A percentile compares a stretch with the other conserved stretches of the same genome.
Conservation (phyloP, 2,329 filamentous ascomycete species). For the Colletotrichum incanum region DNA sequence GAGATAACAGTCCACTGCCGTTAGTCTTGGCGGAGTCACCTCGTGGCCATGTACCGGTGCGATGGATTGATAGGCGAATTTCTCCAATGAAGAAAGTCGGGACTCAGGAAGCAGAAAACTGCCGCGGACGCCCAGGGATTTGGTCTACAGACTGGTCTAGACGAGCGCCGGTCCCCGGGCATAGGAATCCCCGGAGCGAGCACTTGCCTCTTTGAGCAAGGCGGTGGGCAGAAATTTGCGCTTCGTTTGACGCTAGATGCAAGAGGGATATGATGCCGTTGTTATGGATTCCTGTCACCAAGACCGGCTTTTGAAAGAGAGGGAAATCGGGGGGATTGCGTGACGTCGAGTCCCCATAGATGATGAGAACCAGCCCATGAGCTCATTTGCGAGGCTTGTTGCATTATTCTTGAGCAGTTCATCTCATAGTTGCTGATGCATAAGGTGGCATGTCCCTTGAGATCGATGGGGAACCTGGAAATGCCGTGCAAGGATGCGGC, state of each 20-base stretch:
- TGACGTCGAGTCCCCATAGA: background rate
- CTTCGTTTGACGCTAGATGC: conserved; percentile 33
- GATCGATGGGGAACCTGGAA: conserved; percentile 1
- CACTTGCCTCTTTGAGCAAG: conserved; percentile 28
- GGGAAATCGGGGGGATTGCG: background rate
- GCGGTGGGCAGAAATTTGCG: conserved; percentile 16
- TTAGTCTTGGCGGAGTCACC: conserved; percentile 19
- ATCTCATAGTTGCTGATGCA: conserved; percentile 17
- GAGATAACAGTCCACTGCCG: conserved; percentile 24
- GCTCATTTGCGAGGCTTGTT: background rate
- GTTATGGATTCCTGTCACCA: background rate
- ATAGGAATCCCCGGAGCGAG: background rate
- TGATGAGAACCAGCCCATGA: background rate
- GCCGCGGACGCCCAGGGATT: conserved; percentile 9
- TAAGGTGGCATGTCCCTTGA: background rate
- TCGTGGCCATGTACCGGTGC: conserved; percentile 7
- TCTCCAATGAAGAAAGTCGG: conserved; percentile 1
- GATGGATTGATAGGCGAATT: conserved; percentile 20
- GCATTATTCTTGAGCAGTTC: conserved; percentile 16
- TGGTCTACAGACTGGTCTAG: background rate
- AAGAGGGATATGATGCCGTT: conserved; percentile 3
- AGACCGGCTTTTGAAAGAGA: background rate
- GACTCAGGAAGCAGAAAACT: conserved; percentile 13
- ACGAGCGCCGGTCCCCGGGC: background rate
- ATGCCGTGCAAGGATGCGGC: background rate